A percentile compares a stretch with the other conserved stretches of the same genome.
Conservation (phyloP, 345 rosid species). For the Acer yangbiense region DNA sequence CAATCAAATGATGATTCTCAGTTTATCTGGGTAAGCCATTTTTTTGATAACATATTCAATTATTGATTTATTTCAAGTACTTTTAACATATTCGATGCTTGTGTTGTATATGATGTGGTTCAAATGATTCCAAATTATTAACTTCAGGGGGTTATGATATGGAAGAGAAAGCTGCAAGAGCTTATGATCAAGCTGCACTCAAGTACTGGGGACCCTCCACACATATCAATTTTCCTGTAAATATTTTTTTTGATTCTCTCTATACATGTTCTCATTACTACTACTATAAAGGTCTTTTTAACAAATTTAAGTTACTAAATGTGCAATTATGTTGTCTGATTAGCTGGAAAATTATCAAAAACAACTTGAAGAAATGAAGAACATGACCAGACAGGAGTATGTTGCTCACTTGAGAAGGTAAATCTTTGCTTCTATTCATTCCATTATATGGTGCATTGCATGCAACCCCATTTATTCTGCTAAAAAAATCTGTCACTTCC, state of each 20-base stretch:
- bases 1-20: conserved; percentile 45
- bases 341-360: conserved; percentile 78
- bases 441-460: not conserved
- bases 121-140: conserved; percentile 30
- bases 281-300: conserved; percentile 16
- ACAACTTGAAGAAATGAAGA: conserved; percentile 84
- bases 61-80: conserved; percentile 5
- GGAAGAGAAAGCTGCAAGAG: conserved; percentile 99
- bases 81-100: not conserved
- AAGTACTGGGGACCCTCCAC: conserved; percentile 99
- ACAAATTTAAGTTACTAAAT: conserved; percentile 15
- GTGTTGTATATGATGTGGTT: not conserved
- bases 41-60: conserved; percentile 19
- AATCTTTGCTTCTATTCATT: conserved; percentile 1
- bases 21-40: conserved; percentile 89
- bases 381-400: conserved; percentile 86
- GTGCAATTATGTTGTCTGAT: conserved; percentile 14
- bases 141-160: conserved; percentile 93
- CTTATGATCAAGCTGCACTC: conserved; percentile 96
- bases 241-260: conserved; percentile 7
- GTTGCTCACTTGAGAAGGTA: conserved; percentile 93
- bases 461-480: not conserved
- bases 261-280: not conserved
- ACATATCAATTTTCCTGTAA: conserved; percentile 86
- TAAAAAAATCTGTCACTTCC: not conserved